Base-by-base conservation (phyloP, 129 eudicot genomes). In the Tagetes patula region DNA sequence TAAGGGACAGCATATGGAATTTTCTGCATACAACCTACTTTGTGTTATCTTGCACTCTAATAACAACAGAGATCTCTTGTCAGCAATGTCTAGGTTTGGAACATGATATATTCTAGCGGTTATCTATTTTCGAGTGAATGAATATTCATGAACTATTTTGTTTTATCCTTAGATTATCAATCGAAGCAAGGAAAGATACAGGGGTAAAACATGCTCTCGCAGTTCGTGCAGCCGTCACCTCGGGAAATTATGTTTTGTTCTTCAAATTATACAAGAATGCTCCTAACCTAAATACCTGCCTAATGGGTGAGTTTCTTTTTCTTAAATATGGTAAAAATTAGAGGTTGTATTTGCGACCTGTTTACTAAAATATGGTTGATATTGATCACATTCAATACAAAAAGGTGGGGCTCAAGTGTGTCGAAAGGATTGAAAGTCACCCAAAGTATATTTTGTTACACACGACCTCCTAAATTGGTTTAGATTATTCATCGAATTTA, bases 191-290 rank as follows among this genome's bases (percentile, higher is more conserved):
- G 70, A 84, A 79, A 77, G 91, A 90, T 71, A 80, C 77, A 72
- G 97, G 89, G 48, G 93, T 90, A 20, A 87, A 83, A 71, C 98
- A 94, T 61, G 98, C 98, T 75, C 98, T 94, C 75, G 88, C 96
- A 66, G 96, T 94, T 69, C 95, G 96, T 64, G 79, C 91, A 36
- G 96, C 97, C 2, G 96, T 94, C 63, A 81, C 95, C 27, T 82
- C 96, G 6, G 96, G 96, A 50, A 94, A 90, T 67, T 90, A 90
- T 62, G 96, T 90, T 7, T 54, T 80, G 69, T 94, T 90, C 54
- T 94, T 94, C 80, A 86, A 90, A 80, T 85, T 90, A 59, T 94
- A 94, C 63, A 90, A 84, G 79, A 61, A 78, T 30, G 96, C 96
- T 42, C 97, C 98, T 42, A 87, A 94, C 75, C 81, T 94, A 65